These are phyloP conservation scores for Aurantiochytrium sp. DNA, from an alignment of 108 stramenopile genomes.

Conservation along the genomic window DNA sequence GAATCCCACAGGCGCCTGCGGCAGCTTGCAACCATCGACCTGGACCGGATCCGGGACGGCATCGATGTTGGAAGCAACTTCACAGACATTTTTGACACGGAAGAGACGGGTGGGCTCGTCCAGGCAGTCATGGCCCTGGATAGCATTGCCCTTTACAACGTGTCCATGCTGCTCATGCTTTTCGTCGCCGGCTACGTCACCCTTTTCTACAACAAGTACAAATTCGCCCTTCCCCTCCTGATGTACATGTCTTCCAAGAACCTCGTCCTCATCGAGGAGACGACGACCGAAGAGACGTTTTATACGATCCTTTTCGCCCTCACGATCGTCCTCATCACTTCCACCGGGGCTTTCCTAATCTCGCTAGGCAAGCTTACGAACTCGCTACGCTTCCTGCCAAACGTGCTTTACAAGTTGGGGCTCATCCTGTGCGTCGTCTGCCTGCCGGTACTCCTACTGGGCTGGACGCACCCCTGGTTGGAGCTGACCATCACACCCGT, in stretches of 20 bases:
- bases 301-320: background rate
- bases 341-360: background rate
- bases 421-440: background rate
- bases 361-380: background rate
- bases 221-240: background rate
- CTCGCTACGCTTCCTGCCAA: background rate
- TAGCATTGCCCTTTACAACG: background rate
- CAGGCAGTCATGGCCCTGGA: background rate
- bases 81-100: background rate
- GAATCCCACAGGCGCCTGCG: background rate
- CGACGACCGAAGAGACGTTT: background rate
- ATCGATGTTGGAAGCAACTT: background rate
- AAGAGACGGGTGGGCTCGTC: background rate
- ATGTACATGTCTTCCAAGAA: background rate
- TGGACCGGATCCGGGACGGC: background rate
- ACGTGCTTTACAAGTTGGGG: background rate
- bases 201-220: background rate
- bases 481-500: background rate
- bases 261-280: background rate
- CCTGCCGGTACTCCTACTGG: background rate
- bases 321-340: background rate
- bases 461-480: background rate
- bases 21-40: background rate
- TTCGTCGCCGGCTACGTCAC: background rate
- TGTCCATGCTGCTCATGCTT: background rate